Conservation (phyloP, 805 yeast species). For the Ogataea populi-albae region DNA sequence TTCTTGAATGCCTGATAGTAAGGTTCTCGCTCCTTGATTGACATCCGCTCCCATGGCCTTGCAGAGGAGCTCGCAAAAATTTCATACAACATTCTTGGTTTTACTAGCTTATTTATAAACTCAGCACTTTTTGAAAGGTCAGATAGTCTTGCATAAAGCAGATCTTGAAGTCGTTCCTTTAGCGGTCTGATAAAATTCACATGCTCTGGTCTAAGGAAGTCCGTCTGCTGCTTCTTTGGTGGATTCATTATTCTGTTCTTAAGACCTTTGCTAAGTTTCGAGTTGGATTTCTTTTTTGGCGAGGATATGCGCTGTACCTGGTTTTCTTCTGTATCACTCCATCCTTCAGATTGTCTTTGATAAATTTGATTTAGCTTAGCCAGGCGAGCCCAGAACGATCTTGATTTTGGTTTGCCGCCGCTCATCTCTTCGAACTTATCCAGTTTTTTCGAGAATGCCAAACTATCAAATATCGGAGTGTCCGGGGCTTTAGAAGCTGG, state of each 20-base stretch:
- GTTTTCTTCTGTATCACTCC: background rate
- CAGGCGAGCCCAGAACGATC: conserved; percentile 13
- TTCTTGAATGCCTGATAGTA: conserved; percentile 32
- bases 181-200: conserved; percentile 9
- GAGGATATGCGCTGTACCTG: background rate
- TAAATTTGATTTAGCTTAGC: conserved; percentile 7
- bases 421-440: conserved; percentile 31
- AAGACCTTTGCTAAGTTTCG: background rate
- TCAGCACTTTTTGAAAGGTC: conserved; percentile 30
- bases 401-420: conserved; percentile 21
- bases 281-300: background rate
- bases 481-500: conserved; percentile 5
- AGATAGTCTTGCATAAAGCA: conserved; percentile 25
- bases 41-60: conserved; percentile 25
- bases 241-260: conserved; percentile 1
- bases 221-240: background rate
- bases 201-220: conserved; percentile 1
- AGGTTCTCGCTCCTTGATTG: conserved; percentile 20
- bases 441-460: conserved; percentile 26
- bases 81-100: conserved; percentile 28
- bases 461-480: conserved; percentile 2
- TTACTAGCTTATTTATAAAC: conserved; percentile 24
- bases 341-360: background rate
- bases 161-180: conserved; percentile 25
- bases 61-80: conserved; percentile 21